Evolutionary conservation across 257 asterid species (phyloP), one percentile per base, ranked within the genome.

Genomic region (Linderniella brevidens): DNA sequence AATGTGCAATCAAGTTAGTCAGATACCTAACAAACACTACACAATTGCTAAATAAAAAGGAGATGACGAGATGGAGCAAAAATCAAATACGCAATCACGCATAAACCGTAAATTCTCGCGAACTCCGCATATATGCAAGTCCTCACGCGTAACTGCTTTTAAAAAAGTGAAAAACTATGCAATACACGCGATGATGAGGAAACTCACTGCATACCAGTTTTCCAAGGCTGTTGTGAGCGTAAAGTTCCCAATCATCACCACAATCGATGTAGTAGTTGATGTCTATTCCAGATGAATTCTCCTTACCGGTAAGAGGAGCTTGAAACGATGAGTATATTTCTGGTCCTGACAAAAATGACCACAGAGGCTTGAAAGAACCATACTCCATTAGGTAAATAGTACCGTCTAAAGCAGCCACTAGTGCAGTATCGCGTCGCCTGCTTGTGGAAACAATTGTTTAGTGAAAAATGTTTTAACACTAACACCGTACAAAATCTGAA

Each of bases 261-360:
- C 79, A 78, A 59, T 84, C 98, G 49, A 88, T 80, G 64, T 66
- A 84, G 64, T 83, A 84, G 58, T 55, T 71, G 45, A 67, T 69
- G 61, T 68, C 86, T 29, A 66, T 18, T 54, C 70, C 86, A 39
- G 86, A 69, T 50, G 50, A 45, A 65, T 64, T 75, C 47, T 72
- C 88, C 47, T 49, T 67, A 54, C 75, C 76, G 53, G 50, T 50
- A 61, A 52, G 43, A 49, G 92, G 75, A 37, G 93, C 90, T 67
- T 88, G 98, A 62, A 83, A 80, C 17, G 98, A 80, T 50, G 94
- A 76, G 70, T 88, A 84, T 54, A 88, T 84, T 54, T 71, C 50
- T 37, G 81, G 53, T 40, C 98, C 98, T 0, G 95, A 72, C 19
- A 79, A 61, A 72, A 88, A 84, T 46, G 93, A 83, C 98, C 98